phyloP scores from a whole-genome alignment of 1,284 basidiomycete genomes.

The Cryptococcus deneoformans region DNA sequence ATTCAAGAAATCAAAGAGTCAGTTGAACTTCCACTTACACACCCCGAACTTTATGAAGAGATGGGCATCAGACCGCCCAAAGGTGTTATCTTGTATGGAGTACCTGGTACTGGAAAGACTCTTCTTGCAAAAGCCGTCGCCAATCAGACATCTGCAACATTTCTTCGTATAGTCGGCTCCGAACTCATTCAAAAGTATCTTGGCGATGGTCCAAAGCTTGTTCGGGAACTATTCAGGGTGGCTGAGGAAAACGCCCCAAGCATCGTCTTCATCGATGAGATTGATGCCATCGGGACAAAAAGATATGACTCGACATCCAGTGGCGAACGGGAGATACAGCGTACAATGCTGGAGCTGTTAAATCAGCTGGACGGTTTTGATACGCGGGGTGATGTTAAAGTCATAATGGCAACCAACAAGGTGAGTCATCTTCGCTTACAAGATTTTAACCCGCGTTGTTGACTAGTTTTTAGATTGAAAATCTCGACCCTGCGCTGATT shows the following conservation, averaged over 20 bases:
- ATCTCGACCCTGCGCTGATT: conserved; percentile 93
- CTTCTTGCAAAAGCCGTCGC: conserved; percentile 97
- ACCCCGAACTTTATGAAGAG: conserved; percentile 98
- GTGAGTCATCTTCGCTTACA: conserved; percentile 20
- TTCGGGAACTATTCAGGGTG: conserved; percentile 93
- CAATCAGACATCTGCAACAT: conserved; percentile 98
- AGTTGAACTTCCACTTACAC: conserved; percentile 95
- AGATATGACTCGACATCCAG: conserved; percentile 95
- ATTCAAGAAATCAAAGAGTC: conserved; percentile 99
- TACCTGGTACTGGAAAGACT: conserved; percentile 98
- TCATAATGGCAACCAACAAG: conserved; percentile 56
- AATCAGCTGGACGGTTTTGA: conserved; percentile 99
- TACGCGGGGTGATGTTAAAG: conserved; percentile 97
- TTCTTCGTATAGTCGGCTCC: conserved; percentile 95
- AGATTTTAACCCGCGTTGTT: background rate
- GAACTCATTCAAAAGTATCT: conserved; percentile 99
- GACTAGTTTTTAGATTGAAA: conserved; percentile 77
- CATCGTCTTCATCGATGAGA: conserved; percentile 99
- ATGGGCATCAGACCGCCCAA: conserved; percentile 99
- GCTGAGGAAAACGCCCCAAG: conserved; percentile 98
- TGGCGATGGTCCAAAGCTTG: conserved; percentile 98
- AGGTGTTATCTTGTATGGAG: conserved; percentile 98
- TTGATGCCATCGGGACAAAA: conserved; percentile 98
- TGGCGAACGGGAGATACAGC: conserved; percentile 97
- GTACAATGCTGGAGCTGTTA: conserved; percentile 97